These are phyloP conservation scores for Penicillium hesseltinei DNA, from an alignment of 2,329 filamentous ascomycete species.

Conservation along the genomic window DNA sequence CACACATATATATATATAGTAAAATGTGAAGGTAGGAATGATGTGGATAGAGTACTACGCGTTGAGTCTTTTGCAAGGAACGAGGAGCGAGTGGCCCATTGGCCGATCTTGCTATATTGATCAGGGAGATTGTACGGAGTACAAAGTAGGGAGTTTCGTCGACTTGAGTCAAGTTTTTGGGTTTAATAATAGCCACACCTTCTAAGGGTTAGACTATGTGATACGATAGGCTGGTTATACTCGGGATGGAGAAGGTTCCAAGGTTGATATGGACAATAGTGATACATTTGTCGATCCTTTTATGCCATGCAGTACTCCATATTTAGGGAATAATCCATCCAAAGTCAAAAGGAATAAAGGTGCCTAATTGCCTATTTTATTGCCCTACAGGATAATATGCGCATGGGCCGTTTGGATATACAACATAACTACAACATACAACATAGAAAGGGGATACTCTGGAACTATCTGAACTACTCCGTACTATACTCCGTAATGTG, in stretches of 20 bases:
- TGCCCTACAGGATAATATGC: conserved; percentile 2
- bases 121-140: not conserved
- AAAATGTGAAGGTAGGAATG: not conserved
- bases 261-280: not conserved
- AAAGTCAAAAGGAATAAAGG: not conserved
- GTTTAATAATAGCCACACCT: not conserved
- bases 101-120: not conserved
- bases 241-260: not conserved
- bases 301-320: not conserved
- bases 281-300: not conserved
- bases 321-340: not conserved
- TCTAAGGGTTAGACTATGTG: not conserved
- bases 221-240: not conserved
- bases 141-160: not conserved
- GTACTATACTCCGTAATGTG: not conserved
- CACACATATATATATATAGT: not conserved
- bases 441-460: not conserved
- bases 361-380: conserved; percentile 1
- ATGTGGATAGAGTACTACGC: not conserved
- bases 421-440: too few relatives aligned
- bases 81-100: not conserved
- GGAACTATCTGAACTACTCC: not conserved
- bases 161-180: not conserved
- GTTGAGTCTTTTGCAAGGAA: not conserved
- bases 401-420: conserved; percentile 4